These are phyloP conservation scores for Coprinopsis strossmayeri DNA, from an alignment of 768 basidiomycete genomes.

Conservation along the genomic window DNA sequence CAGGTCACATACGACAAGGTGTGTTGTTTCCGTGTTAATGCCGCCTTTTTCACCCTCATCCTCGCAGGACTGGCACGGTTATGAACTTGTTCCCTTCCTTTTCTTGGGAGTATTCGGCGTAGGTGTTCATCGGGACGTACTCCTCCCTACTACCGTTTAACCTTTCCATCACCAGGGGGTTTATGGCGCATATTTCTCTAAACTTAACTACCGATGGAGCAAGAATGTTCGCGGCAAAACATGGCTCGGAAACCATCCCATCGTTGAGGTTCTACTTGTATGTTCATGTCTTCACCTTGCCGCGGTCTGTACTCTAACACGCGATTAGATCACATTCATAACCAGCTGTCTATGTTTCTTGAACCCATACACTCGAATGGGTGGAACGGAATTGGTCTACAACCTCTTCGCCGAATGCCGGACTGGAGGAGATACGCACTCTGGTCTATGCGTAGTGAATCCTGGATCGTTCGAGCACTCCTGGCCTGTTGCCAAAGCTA, in stretches of 20 bases:
- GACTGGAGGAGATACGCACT: constrained; percentile 42
- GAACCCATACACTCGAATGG: constrained; percentile 89
- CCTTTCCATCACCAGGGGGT: constrained; percentile 68
- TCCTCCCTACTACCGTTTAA: too few relatives aligned
- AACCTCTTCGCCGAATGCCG: constrained; percentile 87
- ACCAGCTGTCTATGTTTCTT: constrained; percentile 79
- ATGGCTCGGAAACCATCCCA: constrained; percentile 74
- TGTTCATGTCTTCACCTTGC: constrained; percentile 19
- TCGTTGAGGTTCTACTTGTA: constrained; percentile 79
- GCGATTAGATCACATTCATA: constrained; percentile 59
- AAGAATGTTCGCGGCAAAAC: constrained; percentile 75
- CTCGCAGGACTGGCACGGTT: constrained; percentile 83
- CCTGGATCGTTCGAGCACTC: constrained; percentile 49
- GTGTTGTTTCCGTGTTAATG: constrained; percentile 6
- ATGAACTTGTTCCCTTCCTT: constrained; percentile 81
- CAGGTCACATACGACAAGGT: constrained; percentile 88
- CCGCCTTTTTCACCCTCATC: background rate
- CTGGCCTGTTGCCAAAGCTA: constrained; percentile 54
- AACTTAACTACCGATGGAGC: constrained; percentile 86
- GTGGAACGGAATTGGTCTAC: constrained; percentile 92
- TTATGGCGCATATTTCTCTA: constrained; percentile 91
- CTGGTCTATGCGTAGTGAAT: constrained; percentile 66
- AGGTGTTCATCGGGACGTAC: too few relatives aligned
- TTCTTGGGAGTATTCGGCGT: constrained; percentile 88
- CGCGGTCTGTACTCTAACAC: constrained; percentile 6